Evolutionary conservation across 1,284 basidiomycete species (phyloP).

Genomic region (Apiotrichum gracile): DNA sequence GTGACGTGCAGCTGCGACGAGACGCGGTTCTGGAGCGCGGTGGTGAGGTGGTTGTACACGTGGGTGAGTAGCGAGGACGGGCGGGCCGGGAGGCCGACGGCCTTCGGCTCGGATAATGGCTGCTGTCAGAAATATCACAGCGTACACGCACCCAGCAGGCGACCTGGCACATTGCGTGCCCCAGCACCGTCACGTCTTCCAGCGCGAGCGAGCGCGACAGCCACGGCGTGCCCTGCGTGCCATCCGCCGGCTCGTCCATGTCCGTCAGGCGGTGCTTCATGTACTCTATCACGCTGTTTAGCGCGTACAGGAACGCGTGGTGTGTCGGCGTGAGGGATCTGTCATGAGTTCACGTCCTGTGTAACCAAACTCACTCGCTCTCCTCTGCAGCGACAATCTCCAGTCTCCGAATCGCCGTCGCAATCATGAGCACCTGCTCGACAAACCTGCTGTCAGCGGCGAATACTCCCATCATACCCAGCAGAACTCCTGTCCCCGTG

Average conservation of each 20-base stretch:
- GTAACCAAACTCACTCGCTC: conserved; percentile 19
- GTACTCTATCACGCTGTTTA: conserved; percentile 34
- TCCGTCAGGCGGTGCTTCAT: conserved; percentile 27
- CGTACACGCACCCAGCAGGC: conserved; percentile 28
- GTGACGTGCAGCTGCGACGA: conserved; percentile 1
- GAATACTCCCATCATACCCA: conserved; percentile 13
- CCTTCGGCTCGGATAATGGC: conserved; percentile 20
- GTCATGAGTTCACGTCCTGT: background rate
- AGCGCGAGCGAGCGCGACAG: conserved; percentile 22
- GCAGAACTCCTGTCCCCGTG: conserved; percentile 12
- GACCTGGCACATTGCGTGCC: conserved; percentile 23
- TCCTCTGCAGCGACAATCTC: conserved; percentile 36
- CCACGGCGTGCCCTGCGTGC: conserved; percentile 14
- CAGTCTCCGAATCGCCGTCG: conserved; percentile 30
- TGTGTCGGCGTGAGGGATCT: conserved; percentile 41
- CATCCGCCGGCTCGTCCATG: background rate
- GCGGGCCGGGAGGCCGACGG: conserved; percentile 25
- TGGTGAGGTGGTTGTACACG: conserved; percentile 32
- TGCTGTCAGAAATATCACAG: conserved; percentile 1
- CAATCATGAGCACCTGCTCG: conserved; percentile 20
- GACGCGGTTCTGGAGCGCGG: conserved; percentile 11
- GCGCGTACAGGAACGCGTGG: conserved; percentile 37
- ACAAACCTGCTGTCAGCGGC: conserved; percentile 2
- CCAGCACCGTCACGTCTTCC: conserved; percentile 22
- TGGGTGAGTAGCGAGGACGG: conserved; percentile 33